Percentiles rank a stretch among this genome's conserved stretches.
Conservation (phyloP, 1,139 yeast genomes). For the Blastobotrys arbuscula region DNA sequence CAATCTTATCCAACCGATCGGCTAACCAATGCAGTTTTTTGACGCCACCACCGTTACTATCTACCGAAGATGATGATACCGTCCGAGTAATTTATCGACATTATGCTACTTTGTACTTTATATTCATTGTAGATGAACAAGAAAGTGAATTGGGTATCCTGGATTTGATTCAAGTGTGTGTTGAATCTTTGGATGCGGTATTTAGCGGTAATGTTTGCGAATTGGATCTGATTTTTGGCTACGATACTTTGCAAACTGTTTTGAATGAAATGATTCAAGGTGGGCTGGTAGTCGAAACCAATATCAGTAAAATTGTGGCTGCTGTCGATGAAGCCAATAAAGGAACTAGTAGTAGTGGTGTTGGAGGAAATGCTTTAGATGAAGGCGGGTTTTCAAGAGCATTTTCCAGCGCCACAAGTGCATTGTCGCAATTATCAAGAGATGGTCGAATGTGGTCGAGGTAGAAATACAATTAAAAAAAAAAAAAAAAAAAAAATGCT, state of each 20-base stretch:
- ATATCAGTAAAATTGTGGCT: slow-evolving; percentile 77
- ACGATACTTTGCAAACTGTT: slow-evolving; percentile 94
- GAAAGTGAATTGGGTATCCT: slow-evolving; percentile 91
- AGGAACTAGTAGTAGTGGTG: slow-evolving; percentile 28
- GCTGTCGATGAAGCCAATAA: slow-evolving; percentile 40
- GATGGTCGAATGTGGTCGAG: slow-evolving; percentile 44
- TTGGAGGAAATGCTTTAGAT: slow-evolving; percentile 9
- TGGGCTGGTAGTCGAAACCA: slow-evolving; percentile 98
- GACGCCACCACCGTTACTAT: slow-evolving; percentile 67
- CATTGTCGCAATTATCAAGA: slow-evolving; percentile 42
- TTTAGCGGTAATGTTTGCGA: slow-evolving; percentile 86
- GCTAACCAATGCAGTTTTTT: slow-evolving; percentile 75
- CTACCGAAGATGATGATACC: slow-evolving; percentile 55
- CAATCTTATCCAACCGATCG: slow-evolving; percentile 60
- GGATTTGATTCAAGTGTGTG: slow-evolving; percentile 94
- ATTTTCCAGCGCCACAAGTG: slow-evolving; percentile 37
- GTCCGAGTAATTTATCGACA: slow-evolving; percentile 90
- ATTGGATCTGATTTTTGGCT: slow-evolving; percentile 88
- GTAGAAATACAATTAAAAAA: neutral
- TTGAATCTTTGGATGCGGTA: slow-evolving; percentile 87
- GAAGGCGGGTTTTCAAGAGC: slow-evolving; percentile 28
- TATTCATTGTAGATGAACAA: slow-evolving; percentile 91
- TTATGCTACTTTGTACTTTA: slow-evolving; percentile 91
- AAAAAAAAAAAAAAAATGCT: no score
- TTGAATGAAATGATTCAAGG: slow-evolving; percentile 86